Conservation (phyloP, 2,329 filamentous ascomycete species). For the Colletotrichum siamense region DNA sequence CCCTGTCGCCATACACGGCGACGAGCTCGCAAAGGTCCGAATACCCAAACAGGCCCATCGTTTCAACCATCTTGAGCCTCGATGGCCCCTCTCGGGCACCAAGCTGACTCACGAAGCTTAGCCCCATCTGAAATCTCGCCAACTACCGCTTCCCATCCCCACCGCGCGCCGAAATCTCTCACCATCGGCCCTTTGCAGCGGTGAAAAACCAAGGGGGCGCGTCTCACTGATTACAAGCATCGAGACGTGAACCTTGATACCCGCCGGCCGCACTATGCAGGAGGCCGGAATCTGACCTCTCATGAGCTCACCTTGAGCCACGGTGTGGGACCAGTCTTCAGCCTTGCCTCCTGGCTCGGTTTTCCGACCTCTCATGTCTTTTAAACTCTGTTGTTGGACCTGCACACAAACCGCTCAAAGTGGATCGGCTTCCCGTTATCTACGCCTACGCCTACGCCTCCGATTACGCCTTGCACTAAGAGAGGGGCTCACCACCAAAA, state of each 20-base stretch:
- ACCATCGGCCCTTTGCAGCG: conserved; percentile 21
- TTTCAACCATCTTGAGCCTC: conserved; percentile 7
- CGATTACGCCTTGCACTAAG: not conserved
- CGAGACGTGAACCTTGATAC: conserved; percentile 11
- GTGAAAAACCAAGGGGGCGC: not conserved
- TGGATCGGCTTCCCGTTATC: conserved; percentile 14
- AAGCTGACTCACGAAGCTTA: conserved; percentile 15
- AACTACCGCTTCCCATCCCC: conserved; percentile 14
- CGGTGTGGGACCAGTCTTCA: conserved; percentile 6
- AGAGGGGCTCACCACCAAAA: not conserved
- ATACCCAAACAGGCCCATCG: conserved; percentile 1
- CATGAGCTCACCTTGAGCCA: not conserved
- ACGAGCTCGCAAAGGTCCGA: conserved; percentile 2
- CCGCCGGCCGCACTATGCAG: not conserved
- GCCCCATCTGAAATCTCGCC: conserved; percentile 15
- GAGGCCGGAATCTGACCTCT: not conserved
- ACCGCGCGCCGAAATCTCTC: conserved; percentile 10
- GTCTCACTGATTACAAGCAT: not conserved
- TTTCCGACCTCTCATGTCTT: not conserved
- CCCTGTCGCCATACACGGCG: not conserved
- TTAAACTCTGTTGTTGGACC: not conserved
- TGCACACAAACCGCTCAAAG: conserved; percentile 15
- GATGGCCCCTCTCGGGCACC: conserved; percentile 16
- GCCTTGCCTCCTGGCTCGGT: conserved; percentile 16
- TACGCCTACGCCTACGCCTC: not conserved